Evolutionary conservation across 2,329 filamentous ascomycete genomes (phyloP).

Genomic region (Gliomastix tumulicola): DNA sequence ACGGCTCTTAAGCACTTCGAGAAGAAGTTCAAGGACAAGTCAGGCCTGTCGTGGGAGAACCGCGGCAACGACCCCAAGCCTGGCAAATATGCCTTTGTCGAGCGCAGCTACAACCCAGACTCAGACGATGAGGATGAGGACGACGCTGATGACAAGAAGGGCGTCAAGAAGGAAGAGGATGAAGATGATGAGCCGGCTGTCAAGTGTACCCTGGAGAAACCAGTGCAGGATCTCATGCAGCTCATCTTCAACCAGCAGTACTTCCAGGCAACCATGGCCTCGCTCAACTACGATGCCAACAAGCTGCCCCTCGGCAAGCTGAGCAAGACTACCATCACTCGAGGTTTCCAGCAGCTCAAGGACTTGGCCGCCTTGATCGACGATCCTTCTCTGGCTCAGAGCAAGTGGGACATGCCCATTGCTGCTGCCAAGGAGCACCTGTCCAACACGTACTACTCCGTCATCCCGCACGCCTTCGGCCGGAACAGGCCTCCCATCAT

Average conservation of each 20-base stretch:
- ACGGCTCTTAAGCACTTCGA: constrained; percentile 44
- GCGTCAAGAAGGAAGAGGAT: constrained; percentile 24
- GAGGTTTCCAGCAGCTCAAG: constrained; percentile 72
- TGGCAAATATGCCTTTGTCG: constrained; percentile 74
- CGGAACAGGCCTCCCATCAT: constrained; percentile 68
- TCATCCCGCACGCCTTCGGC: constrained; percentile 78
- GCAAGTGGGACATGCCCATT: constrained; percentile 30
- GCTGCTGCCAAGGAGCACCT: constrained; percentile 47
- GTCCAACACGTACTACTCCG: constrained; percentile 73
- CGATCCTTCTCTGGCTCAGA: constrained; percentile 36
- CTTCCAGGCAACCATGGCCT: constrained; percentile 59
- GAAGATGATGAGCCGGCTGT: constrained; percentile 23
- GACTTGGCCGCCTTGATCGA: constrained; percentile 63
- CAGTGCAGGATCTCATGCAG: constrained; percentile 63
- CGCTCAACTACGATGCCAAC: constrained; percentile 63
- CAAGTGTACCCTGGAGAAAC: constrained; percentile 49
- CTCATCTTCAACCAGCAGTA: constrained; percentile 78
- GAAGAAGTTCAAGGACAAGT: constrained; percentile 57
- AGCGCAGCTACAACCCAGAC: constrained; percentile 68
- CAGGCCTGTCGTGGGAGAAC: constrained; percentile 47
- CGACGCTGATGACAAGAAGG: constrained; percentile 11
- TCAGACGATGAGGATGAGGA: constrained; percentile 47
- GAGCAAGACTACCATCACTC: constrained; percentile 68
- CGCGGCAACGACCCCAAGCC: constrained; percentile 49
- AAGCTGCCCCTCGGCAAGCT: constrained; percentile 82